Base-by-base conservation (phyloP, 2,329 filamentous ascomycete species). In the Cadophora sp. region DNA sequence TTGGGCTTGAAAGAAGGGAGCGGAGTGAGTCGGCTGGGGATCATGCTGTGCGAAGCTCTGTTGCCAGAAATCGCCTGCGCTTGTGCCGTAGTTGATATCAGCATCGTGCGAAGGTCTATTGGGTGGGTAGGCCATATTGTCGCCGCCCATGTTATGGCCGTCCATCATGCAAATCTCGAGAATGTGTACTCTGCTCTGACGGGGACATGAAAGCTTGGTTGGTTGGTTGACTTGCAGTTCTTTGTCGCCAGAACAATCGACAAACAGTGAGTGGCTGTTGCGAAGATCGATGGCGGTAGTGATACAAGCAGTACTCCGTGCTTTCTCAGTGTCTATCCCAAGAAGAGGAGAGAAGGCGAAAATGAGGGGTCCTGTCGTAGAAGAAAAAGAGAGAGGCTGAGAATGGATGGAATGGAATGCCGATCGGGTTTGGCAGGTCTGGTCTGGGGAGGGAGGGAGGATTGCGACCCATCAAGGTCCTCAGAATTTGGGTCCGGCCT, bases 401-500 rank as follows among this genome's bases (percentile, higher is more conserved):
- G 58, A 62, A 51, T 27, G 41, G n/a, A n/a, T n/a, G n/a, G n/a
- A n/a, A n/a, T n/a, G n/a, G n/a, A n/a, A n/a, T n/a, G n/a, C n/a
- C n/a, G n/a, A n/a, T n/a, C n/a, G n/a, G n/a, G n/a, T n/a, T n/a
- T n/a, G n/a, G n/a, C n/a, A n/a, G n/a, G n/a, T n/a, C n/a, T n/a
- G n/a, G n/a, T n/a, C n/a, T n/a, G n/a, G n/a, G n/a, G n/a, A n/a
- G 59, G 39, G 50, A 20, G 33, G 22, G 18, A 50, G n/a, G 27
- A 61, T 33, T 43, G 56, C 13, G 63, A 58, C 4, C 68, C 66
- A 68, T 68, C 66, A 62, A 55, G 66, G 66, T 68, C 50, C 60
- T 64, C 64, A 67, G 41, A 50, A 30, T 30, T 6, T 30, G 27
- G 27, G 27, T 6, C 27, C 27, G 27, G n/a, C n/a, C n/a, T n/a